Base-by-base conservation (phyloP, 2,329 filamentous ascomycete genomes). In the Blastomyces emzantsi region DNA sequence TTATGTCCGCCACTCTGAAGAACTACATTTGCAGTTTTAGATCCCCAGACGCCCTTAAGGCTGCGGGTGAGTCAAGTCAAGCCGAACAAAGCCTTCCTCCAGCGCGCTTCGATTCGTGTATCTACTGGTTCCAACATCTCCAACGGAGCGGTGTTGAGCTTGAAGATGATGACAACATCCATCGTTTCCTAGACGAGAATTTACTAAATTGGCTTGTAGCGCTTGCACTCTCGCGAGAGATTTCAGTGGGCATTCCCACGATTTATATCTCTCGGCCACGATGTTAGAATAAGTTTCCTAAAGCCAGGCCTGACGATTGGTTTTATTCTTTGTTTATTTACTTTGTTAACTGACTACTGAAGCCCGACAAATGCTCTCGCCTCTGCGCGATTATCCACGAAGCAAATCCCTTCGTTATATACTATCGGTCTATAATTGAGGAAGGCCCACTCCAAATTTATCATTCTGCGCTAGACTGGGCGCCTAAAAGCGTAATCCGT, bases 121-220 rank as follows among this genome's bases (percentile, higher is more conserved):
- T 59, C 36, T 59, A 59, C 17, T 59, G 56, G 56, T 41, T 59
- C 36, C 36, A 59, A 11, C 56, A 43, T 59, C 56, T 59, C 5
- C 19, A 59, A 33, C 56, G n/a, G 28, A 59, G 56, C 41, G 19
- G n/a, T 36, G 15, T 8, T 59, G 25, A 41, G 33, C n/a, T 59
- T 22, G 15, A 41, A 33, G 56, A 59, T 33, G 17, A 41, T 41
- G 56, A 41, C 56, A 39, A 28, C 19, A 33, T 59, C 25, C 56
- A 59, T 33, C 56, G 41, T n/a, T 59, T 59, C 33, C 33, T 43
- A 45, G 36, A 33, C 3, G 36, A 59, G 56, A 59, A 59, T 59
- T 41, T 59, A n/a, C 30, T 59, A 6, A 55, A 56, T 63, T 68
- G 56, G 33, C 56, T 59, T 41, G 56, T 28, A 5, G 45, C 41